Conservation (phyloP, 345 rosid species). For the Eutrema japonicum region DNA sequence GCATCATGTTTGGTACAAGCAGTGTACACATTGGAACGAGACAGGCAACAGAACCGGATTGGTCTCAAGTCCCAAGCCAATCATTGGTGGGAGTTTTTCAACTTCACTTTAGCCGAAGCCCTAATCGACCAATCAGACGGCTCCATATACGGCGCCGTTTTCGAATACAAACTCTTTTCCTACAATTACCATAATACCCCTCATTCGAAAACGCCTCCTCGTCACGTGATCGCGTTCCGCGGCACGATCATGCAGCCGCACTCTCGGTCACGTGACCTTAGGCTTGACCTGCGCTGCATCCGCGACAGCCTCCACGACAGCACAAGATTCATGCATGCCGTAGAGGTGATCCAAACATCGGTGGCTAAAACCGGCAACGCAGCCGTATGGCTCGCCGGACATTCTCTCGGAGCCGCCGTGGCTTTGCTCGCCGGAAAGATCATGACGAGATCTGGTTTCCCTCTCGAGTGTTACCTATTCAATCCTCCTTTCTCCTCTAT, state of each 20-base stretch:
- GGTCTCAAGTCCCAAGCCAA: conserved; percentile 53
- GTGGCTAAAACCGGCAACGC: conserved; percentile 48
- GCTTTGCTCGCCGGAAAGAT: conserved; percentile 68
- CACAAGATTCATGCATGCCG: conserved; percentile 56
- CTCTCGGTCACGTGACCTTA: conserved; percentile 56
- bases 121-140: conserved; percentile 63
- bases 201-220: conserved; percentile 49
- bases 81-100: conserved; percentile 74
- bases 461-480: conserved; percentile 59
- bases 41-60: conserved; percentile 54
- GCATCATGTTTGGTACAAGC: conserved; percentile 64
- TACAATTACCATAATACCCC: conserved; percentile 13
- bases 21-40: conserved; percentile 57
- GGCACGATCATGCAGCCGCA: conserved; percentile 59
- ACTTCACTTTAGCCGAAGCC: conserved; percentile 50
- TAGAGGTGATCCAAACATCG: conserved; percentile 51
- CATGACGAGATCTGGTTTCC: conserved; percentile 52
- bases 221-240: conserved; percentile 69
- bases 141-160: conserved; percentile 72
- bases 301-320: conserved; percentile 57
- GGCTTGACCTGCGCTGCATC: conserved; percentile 52
- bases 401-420: conserved; percentile 78
- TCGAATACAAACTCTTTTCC: conserved; percentile 40
- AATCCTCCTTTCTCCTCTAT: conserved; percentile 71
- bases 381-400: conserved; percentile 67